A percentile compares a stretch with the other conserved stretches of the same genome.
Conservation (phyloP, 2,329 filamentous ascomycete genomes). For the Nigrospora sphaerica region DNA sequence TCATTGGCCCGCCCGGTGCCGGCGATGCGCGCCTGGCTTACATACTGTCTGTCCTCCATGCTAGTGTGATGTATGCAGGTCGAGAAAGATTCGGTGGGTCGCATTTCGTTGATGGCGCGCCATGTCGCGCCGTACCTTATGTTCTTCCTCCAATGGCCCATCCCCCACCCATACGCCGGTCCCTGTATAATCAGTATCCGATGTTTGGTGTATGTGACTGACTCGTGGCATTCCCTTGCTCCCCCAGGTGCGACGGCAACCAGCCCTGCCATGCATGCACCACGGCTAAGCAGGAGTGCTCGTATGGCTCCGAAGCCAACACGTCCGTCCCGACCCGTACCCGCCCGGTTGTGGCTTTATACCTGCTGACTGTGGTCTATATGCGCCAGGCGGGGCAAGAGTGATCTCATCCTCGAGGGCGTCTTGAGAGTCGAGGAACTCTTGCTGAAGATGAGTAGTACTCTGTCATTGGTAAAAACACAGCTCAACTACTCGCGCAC, state of each 20-base stretch:
- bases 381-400: slow-evolving; percentile 35
- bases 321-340: slow-evolving; percentile 24
- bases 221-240: neutral
- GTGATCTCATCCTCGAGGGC: slow-evolving; percentile 43
- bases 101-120: neutral
- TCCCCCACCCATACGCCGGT: neutral
- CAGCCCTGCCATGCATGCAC: slow-evolving; percentile 34
- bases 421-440: slow-evolving; percentile 39
- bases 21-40: too few species aligned
- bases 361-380: neutral
- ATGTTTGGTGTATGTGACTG: neutral
- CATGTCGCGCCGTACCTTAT: neutral
- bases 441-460: slow-evolving; percentile 35
- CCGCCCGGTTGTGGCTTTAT: neutral
- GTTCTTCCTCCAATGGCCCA: neutral
- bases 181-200: neutral
- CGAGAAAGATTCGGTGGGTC: slow-evolving; percentile 37
- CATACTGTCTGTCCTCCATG: neutral
- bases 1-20: neutral
- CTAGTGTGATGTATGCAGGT: slow-evolving; percentile 40
- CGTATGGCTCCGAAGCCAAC: slow-evolving; percentile 34
- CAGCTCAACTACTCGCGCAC: neutral
- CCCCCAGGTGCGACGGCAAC: slow-evolving; percentile 37
- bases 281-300: slow-evolving; percentile 28
- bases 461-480: slow-evolving; percentile 13